Conservation (phyloP, 2,329 filamentous ascomycete genomes). For the Pseudogymnoascus sp. region DNA sequence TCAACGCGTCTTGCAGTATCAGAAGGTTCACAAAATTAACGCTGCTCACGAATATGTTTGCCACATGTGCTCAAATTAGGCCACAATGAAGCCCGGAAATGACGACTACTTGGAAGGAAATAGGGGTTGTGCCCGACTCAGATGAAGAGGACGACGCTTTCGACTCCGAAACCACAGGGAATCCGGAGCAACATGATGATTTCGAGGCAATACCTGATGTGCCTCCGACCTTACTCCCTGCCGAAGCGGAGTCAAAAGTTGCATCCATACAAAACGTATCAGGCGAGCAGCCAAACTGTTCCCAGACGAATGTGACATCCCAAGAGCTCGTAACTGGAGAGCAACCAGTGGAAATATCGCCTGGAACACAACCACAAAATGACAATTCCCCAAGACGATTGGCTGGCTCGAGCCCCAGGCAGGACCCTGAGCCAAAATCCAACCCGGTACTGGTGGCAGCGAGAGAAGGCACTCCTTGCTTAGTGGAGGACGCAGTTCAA, state of each 20-base stretch:
- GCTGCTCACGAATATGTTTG: background rate
- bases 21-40: background rate
- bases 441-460: background rate
- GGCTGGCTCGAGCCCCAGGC: background rate
- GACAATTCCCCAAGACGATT: background rate
- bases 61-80: background rate
- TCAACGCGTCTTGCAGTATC: constrained; percentile 1
- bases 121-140: constrained; percentile 30
- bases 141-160: constrained; percentile 27
- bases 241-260: background rate
- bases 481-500: constrained; percentile 10
- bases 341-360: background rate
- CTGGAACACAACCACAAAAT: background rate
- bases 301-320: background rate
- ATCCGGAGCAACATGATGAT: background rate
- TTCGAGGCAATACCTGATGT: constrained; percentile 7
- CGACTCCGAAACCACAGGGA: constrained; percentile 15
- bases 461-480: background rate
- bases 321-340: background rate
- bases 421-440: background rate
- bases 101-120: constrained; percentile 27
- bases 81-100: background rate
- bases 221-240: background rate
- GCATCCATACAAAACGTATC: no score
- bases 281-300: background rate